Evolutionary conservation across 2,329 filamentous ascomycete genomes (phyloP).

Genomic region (Microsporum audouinii): DNA sequence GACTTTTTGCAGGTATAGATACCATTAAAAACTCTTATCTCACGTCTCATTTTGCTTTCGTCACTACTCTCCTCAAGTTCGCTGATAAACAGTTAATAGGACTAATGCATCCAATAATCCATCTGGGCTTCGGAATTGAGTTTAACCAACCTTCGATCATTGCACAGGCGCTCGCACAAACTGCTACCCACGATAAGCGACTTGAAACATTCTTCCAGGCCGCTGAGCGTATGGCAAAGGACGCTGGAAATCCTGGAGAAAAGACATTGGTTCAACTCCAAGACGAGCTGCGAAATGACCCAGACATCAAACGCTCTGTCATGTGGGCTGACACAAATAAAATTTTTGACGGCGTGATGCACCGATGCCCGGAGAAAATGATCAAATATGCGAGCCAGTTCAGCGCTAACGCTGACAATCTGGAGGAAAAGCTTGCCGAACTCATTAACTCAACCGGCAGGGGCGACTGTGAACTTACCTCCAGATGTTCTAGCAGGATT

Average conservation of each 20-base stretch:
- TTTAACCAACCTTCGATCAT: constrained; percentile 72
- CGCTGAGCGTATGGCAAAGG: constrained; percentile 26
- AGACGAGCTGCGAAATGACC: constrained; percentile 45
- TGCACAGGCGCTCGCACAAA: constrained; percentile 67
- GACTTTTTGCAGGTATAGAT: constrained; percentile 51
- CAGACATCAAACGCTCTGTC: constrained; percentile 46
- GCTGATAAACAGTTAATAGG: constrained; percentile 32
- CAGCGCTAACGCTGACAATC: constrained; percentile 43
- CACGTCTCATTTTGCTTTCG: not conserved
- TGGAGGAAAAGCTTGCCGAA: constrained; percentile 48
- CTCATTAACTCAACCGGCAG: constrained; percentile 56
- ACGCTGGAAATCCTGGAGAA: constrained; percentile 18
- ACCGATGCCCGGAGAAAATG: constrained; percentile 53
- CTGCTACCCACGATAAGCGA: constrained; percentile 54
- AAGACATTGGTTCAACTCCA: constrained; percentile 49
- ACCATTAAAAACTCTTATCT: not conserved
- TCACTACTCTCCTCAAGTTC: not conserved
- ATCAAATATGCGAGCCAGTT: constrained; percentile 50
- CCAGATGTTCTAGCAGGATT: not conserved
- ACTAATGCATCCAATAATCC: constrained; percentile 69
- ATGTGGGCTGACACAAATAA: constrained; percentile 49
- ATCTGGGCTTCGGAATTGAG: constrained; percentile 74
- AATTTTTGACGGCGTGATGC: constrained; percentile 57
- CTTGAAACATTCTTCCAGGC: constrained; percentile 42
- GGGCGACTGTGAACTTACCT: not conserved